Evolutionary conservation across 2,329 filamentous ascomycete genomes (phyloP).

Genomic region (Gaeumannomyces tritici): DNA sequence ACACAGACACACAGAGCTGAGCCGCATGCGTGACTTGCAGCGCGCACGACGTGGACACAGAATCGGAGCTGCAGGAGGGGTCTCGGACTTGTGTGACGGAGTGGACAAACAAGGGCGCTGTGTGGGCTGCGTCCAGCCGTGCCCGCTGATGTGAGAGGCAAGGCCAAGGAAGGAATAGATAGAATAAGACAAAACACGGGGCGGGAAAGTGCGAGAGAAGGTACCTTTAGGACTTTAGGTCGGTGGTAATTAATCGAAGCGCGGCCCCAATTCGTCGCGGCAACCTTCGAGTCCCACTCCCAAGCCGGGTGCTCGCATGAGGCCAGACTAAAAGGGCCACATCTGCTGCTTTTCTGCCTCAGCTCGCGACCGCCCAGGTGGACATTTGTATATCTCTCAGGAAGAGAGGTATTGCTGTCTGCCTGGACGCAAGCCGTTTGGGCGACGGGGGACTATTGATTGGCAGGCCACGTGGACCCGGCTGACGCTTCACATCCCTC

Average conservation of each 20-base stretch:
- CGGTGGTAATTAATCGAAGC: neutral
- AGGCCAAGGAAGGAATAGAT: neutral
- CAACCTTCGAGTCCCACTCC: neutral
- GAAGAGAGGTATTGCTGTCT: no score
- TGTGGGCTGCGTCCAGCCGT: no score
- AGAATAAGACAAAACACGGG: neutral
- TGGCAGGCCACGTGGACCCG: no score
- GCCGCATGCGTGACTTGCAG: no score
- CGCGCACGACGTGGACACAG: no score
- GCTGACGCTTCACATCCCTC: neutral
- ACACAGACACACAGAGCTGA: no score
- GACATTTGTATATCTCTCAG: no score
- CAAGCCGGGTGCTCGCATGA: neutral
- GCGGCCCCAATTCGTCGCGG: neutral
- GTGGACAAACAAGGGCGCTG: neutral
- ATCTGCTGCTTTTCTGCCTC: neutral
- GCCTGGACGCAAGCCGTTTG: neutral
- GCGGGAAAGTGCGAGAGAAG: neutral
- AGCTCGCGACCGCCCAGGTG: neutral
- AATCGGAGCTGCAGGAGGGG: no score
- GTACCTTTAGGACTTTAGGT: no score
- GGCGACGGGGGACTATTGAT: neutral
- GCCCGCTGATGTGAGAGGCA: neutral
- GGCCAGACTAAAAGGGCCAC: neutral
- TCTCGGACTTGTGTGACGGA: neutral